These are phyloP conservation scores for Apiosordaria backusii DNA, from an alignment of 495 filamentous ascomycete genomes.

Conservation along the genomic window DNA sequence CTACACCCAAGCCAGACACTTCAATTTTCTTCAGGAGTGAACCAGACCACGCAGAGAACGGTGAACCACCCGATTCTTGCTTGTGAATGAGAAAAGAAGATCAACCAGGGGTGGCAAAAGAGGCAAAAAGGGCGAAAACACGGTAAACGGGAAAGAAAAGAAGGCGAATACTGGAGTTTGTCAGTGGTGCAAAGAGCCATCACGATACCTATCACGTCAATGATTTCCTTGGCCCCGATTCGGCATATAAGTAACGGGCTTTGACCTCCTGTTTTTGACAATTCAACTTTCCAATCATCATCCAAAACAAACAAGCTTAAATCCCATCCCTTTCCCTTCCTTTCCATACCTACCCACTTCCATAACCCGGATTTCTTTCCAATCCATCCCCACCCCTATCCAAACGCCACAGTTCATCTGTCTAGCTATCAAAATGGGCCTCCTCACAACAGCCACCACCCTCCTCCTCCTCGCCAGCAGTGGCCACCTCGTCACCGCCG, in stretches of 20 bases:
- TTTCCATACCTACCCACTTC: background rate
- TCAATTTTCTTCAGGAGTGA: background rate
- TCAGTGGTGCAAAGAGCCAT: too few species aligned
- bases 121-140: background rate
- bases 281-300: background rate
- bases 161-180: background rate
- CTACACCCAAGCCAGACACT: background rate
- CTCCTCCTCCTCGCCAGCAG: constrained; percentile 27
- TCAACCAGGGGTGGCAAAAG: constrained; percentile 15
- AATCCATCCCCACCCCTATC: background rate
- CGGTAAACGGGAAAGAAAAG: background rate
- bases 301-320: background rate
- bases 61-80: constrained; percentile 2
- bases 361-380: background rate
- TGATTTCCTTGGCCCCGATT: background rate
- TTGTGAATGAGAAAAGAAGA: background rate
- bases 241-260: constrained; percentile 14
- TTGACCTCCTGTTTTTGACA: background rate
- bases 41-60: background rate
- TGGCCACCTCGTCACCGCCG: constrained; percentile 25
- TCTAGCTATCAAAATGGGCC: constrained; percentile 28
- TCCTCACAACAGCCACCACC: constrained; percentile 23
- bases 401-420: background rate
- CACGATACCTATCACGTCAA: background rate
- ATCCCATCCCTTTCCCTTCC: too few species aligned